Evolutionary conservation across 2,329 filamentous ascomycete genomes (phyloP), one percentile per base, ranked within the genome.

Genomic region (Colletotrichum kahawae): DNA sequence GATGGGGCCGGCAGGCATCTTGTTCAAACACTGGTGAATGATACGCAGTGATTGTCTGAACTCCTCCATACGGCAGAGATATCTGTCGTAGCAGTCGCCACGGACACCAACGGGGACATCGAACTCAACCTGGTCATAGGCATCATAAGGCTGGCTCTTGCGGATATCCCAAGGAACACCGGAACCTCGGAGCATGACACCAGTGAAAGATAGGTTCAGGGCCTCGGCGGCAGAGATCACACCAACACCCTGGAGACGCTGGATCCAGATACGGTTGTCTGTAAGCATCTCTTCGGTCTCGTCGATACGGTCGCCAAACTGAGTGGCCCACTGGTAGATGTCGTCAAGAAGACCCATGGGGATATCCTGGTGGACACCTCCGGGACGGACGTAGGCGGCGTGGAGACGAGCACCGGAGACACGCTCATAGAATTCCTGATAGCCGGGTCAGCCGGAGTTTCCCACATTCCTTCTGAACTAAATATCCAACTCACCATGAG

Each of bases 261-360:
- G 94, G 81, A 97, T 96, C 97, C 97, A 99, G 89, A 99, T 98
- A 83, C 97, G 95, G 91, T 99, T 99, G 86, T 99, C 97, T 56
- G 97, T 99, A 80, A 99, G 91, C 88, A 99, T 94, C 86, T 99
- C 97, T 85, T 99, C 97, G 70, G 97, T 98, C 86, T 99, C 97
- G 84, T 99, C 97, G 81, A 99, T 97, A 80, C 97, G 95, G 88
- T 99, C 97, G 81, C 95, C 95, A 82, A 99, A 99, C 86, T 99
- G 97, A 74, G 97, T 99, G 18, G 97, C 97, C 97, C 97, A 99
- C 87, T 98, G 96, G 89, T 99, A 98, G 82, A 99, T 99, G 83
- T 99, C 97, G 84, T 99, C 97, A 66, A 99, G 92, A 60, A 99
- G 93, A 78, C 97, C 97, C 76, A 98, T 83, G 34, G 97, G 97